Evolutionary conservation across 1,284 basidiomycete genomes (phyloP), one percentile per base, ranked within the genome.

Genomic region (Phenoliferia sp.): DNA sequence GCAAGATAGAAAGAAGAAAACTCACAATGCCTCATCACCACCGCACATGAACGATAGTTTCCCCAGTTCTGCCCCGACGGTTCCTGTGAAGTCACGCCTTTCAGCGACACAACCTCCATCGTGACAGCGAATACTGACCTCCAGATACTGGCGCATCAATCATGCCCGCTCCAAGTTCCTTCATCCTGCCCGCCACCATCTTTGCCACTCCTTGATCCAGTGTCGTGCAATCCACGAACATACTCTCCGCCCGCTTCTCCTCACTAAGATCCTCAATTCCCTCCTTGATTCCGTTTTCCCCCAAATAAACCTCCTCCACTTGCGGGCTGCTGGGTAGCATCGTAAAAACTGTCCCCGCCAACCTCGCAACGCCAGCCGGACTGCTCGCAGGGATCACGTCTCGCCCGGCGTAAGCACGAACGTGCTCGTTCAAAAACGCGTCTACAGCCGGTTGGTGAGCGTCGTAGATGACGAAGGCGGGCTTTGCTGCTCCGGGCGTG

Each of bases 101-200:
- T n/a, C 28, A 59, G 44, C 48, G n/a, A 33, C 34, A 31, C 36
- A 62, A 17, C 17, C 22, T 26, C 48, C n/a, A 34, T 6, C 36
- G 16, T 28, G 0, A 9, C 31, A 22, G 26, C 28, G 16, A 7
- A 36, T 55, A 66, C 85, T 68, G 76, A 86, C 92, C 93, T 66
- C 92, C 92, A 39, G 90, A 92, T 0, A 95, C 92, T 19, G 92
- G 93, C 2, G 92, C 91, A 78, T 95, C 92, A 57, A 94, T 84
- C 86, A 94, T 92, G 50, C 80, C 81, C 5, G 86, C 89, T n/a
- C 89, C 88, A 6, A 63, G 19, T 22, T 82, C 79, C 31, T 76
- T 73, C 3, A 92, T 84, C 44, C 83, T 78, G 16, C 76, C 72
- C 0, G 89, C 85, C 5, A 92, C 86, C 33, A 84, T 79, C 39